Conservation (phyloP, 1,284 basidiomycete species). For the Meripilus lineatus region DNA sequence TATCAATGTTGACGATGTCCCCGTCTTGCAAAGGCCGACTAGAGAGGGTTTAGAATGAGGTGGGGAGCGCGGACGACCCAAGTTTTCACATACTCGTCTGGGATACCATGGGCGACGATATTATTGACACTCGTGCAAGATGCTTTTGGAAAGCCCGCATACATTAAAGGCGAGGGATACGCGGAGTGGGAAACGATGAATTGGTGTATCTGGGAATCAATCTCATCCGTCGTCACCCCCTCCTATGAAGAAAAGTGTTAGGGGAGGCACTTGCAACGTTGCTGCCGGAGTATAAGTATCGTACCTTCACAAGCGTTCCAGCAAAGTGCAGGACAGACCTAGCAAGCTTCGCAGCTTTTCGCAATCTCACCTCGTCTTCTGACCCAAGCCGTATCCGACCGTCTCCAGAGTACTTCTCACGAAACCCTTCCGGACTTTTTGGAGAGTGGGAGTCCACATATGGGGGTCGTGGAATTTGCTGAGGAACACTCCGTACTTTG, state of each 20-base stretch:
- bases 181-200: slow-evolving; percentile 65
- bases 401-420: slow-evolving; percentile 21
- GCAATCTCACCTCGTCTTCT: slow-evolving; percentile 51
- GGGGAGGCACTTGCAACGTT: no score
- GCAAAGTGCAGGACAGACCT: slow-evolving; percentile 56
- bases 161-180: slow-evolving; percentile 86
- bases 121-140: slow-evolving; percentile 92
- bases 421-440: slow-evolving; percentile 8
- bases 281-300: no score
- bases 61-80: no score
- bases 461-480: slow-evolving; percentile 50
- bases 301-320: slow-evolving; percentile 51
- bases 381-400: slow-evolving; percentile 51
- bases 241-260: no score
- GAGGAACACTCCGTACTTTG: slow-evolving; percentile 51
- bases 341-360: slow-evolving; percentile 59
- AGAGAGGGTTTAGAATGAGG: neutral
- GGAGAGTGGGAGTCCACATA: slow-evolving; percentile 45
- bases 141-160: slow-evolving; percentile 79
- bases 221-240: slow-evolving; percentile 68
- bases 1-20: slow-evolving; percentile 83
- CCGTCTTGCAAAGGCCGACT: slow-evolving; percentile 77
- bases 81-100: slow-evolving; percentile 64
- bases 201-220: slow-evolving; percentile 70
- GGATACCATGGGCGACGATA: slow-evolving; percentile 79